phyloP scores from a whole-genome alignment of 768 basidiomycete genomes.

The Suillus cothurnatus region DNA sequence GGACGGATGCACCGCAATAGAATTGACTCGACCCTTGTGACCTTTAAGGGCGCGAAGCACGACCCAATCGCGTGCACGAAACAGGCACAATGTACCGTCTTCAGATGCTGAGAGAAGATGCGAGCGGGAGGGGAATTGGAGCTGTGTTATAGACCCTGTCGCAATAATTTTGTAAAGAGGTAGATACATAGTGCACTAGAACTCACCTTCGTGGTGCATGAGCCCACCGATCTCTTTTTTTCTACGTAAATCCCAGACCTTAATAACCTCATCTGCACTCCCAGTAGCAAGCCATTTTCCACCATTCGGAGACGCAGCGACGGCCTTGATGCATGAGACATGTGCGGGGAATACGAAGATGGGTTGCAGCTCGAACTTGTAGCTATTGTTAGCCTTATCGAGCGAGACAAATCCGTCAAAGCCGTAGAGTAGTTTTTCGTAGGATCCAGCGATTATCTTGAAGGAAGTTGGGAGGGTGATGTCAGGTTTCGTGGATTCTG shows the following conservation, averaged over 20 bases:
- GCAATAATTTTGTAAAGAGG: neutral
- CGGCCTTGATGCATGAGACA: slow-evolving; percentile 88
- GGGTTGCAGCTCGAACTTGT: slow-evolving; percentile 58
- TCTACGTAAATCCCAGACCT: slow-evolving; percentile 93
- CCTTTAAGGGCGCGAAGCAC: slow-evolving; percentile 87
- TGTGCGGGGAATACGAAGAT: slow-evolving; percentile 98
- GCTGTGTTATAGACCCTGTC: slow-evolving; percentile 87
- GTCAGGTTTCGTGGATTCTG: slow-evolving; percentile 8
- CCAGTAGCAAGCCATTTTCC: slow-evolving; percentile 97
- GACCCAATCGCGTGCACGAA: slow-evolving; percentile 93
- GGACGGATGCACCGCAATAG: slow-evolving; percentile 88
- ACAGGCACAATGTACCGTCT: slow-evolving; percentile 88
- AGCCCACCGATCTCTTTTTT: slow-evolving; percentile 93
- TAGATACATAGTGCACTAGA: slow-evolving; percentile 1
- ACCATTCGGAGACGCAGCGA: slow-evolving; percentile 84
- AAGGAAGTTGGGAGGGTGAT: slow-evolving; percentile 59
- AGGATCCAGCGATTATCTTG: slow-evolving; percentile 89
- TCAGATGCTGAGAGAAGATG: slow-evolving; percentile 91
- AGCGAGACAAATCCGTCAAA: slow-evolving; percentile 62
- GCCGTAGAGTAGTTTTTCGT: slow-evolving; percentile 95
- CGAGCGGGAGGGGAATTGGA: slow-evolving; percentile 84
- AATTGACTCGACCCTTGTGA: slow-evolving; percentile 92
- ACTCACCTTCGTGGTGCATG: slow-evolving; percentile 90
- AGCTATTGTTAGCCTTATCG: slow-evolving; percentile 24
- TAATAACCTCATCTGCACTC: slow-evolving; percentile 94